Base-by-base conservation (phyloP, 768 basidiomycete species). In the Stropharia rugosoannulata region DNA sequence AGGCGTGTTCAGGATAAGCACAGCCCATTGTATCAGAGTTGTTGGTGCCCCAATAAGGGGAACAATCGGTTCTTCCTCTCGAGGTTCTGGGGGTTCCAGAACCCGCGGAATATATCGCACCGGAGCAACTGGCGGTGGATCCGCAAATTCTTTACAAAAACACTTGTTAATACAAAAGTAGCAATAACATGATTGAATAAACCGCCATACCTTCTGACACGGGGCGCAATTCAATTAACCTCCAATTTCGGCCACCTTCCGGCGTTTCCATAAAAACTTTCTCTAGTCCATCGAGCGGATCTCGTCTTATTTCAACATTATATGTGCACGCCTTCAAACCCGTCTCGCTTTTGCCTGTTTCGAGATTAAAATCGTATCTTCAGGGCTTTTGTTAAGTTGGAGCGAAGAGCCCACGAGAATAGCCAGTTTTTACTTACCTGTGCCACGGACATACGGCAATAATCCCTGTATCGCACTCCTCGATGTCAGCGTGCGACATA, bases 401-500 rank as follows among this genome's bases (percentile, higher is more conserved):
- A 8, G 18, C 15, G 37, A 29, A 27, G n/a, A 48, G 35, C 18
- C 27, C 11, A 25, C 22, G 19, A 35, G 27, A 32, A 5, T 12
- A 25, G 11, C 48, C 38, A 12, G 41, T 27, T 49, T 16, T 4
- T 18, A 58, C 75, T 42, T 45, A 83, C 86, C 85, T 76, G 66
- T 89, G 87, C 87, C 88, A 90, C 2, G 87, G 88, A 68, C 87
- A 90, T 10, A 89, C 87, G 9, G 84, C 83, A 1, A 89, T 82
- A 3, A 82, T 59, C 16, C 80, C 79, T 11, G 69, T 71, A 47
- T 85, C 85, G 57, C 78, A 84, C 53, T 81, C 84, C 63, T 89
- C 87, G n/a, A 89, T 87, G 39, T 89, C 87, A 1, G 88, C 89
- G 72, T 90, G 87, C 12, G 85, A 87, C 69, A 91, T 76, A 53